Base-by-base conservation (phyloP, 768 basidiomycete genomes). In the Collybiopsis luxurians region DNA sequence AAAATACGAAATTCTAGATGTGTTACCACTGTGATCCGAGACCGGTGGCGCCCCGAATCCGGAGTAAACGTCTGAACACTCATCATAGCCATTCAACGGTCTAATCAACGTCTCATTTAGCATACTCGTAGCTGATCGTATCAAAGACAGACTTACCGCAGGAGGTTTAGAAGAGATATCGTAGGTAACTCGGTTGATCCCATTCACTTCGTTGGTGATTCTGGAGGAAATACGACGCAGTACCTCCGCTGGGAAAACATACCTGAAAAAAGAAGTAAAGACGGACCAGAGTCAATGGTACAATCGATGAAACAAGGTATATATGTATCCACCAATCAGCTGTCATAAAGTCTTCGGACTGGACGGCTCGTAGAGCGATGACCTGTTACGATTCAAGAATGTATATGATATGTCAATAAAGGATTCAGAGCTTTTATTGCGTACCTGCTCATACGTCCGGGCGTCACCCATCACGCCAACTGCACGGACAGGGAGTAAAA, bases 311-410 rank as follows among this genome's bases (percentile, higher is more conserved):
- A 51, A 55, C 21, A 21, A 28, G 48, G 52, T 55, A 43, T 36
- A n/a, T 34, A 47, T 43, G 31, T 40, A 68, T 83, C 42, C 67
- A 94, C 96, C 96, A 98, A 70, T 98, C 96, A 34, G 97, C 97
- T 13, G 97, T 99, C 97, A 99, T 99, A 69, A 99, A 99, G 71
- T 99, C 97, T 69, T 98, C 96, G n/a, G 95, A 87, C 68, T 92
- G 89, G 9, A 98, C 96, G 2, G 97, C 97, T 50, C 97, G 85
- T 53, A 99, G 78, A 1, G 93, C 92, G 57, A 98, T 92, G 48
- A 99, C 95, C 86, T 90, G 63, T 38, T 27, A 26, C 31, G 31
- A 13, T 6, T 6, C 6, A 13, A 36, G 52, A 39, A 24, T 55
- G 30, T 13, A 57, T 54, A 63, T 21, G 50, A 56, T 45, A 49